These are phyloP conservation scores for Nannochloropsis salina DNA, from an alignment of 108 stramenopile genomes.

Conservation along the genomic window DNA sequence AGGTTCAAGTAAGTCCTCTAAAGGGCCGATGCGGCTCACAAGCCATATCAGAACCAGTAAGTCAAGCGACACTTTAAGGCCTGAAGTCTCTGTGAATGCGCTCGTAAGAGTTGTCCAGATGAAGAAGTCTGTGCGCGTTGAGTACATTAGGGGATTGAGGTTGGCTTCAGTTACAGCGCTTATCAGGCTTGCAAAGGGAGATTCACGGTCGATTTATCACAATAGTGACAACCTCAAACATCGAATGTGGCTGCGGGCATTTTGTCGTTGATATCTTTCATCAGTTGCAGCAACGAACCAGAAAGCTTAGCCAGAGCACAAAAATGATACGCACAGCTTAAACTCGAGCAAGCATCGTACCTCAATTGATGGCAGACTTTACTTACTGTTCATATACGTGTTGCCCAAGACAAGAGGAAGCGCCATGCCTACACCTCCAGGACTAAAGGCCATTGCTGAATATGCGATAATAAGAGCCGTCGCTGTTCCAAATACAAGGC, in stretches of 20 bases:
- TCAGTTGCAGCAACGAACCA: too few species aligned
- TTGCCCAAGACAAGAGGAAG: background rate
- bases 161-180: too few species aligned
- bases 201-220: too few species aligned
- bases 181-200: too few species aligned
- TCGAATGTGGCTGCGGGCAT: too few species aligned
- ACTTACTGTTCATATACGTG: slow-evolving; percentile 6
- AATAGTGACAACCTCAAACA: too few species aligned
- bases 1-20: background rate
- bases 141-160: too few species aligned
- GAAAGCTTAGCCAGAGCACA: too few species aligned
- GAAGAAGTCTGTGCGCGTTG: background rate
- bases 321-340: too few species aligned
- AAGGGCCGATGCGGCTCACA: background rate
- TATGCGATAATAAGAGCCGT: background rate
- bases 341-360: too few species aligned
- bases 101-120: background rate
- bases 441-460: background rate
- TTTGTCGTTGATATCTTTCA: too few species aligned
- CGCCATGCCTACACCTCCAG: background rate
- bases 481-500: background rate
- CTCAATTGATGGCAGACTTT: background rate
- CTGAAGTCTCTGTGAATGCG: background rate
- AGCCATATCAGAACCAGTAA: background rate
- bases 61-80: background rate